These are phyloP conservation scores for Sungouiozyma intestinalis DNA, from an alignment of 805 yeast genomes.

Conservation along the genomic window DNA sequence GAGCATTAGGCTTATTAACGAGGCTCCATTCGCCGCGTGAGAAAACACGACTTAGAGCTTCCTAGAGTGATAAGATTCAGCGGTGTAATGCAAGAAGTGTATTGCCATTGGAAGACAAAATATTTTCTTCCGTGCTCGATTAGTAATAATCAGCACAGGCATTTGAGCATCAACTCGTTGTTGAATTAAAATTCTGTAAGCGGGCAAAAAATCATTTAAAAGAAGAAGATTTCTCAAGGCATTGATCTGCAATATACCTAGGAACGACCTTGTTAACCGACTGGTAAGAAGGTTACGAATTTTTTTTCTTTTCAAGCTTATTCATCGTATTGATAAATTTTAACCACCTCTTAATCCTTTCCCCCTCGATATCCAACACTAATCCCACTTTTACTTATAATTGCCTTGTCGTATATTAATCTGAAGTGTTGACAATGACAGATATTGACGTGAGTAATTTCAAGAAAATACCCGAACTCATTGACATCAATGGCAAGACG, in stretches of 20 bases:
- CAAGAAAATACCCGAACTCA: conserved; percentile 19
- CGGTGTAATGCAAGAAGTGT: neutral
- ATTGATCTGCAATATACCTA: neutral
- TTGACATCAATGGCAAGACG: conserved; percentile 30
- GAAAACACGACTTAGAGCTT: too few species aligned
- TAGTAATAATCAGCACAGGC: too few species aligned
- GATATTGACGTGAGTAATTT: neutral
- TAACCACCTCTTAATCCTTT: neutral
- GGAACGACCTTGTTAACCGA: neutral
- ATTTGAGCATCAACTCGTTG: too few species aligned
- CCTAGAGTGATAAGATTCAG: too few species aligned
- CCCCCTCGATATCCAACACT: neutral
- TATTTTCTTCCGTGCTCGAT: too few species aligned
- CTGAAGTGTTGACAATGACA: neutral
- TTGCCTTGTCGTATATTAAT: neutral
- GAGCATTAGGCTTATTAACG: too few species aligned
- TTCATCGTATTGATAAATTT: neutral
- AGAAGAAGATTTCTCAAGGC: neutral
- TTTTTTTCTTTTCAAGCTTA: neutral
- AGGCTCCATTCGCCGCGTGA: neutral
- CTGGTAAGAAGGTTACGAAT: conserved; percentile 4
- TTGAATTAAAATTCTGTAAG: neutral
- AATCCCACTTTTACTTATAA: neutral
- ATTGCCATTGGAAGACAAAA: neutral
- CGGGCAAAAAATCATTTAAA: neutral